phyloP scores from a whole-genome alignment of 352 stramenopile species.

The Pythium vanterpoolii region DNA sequence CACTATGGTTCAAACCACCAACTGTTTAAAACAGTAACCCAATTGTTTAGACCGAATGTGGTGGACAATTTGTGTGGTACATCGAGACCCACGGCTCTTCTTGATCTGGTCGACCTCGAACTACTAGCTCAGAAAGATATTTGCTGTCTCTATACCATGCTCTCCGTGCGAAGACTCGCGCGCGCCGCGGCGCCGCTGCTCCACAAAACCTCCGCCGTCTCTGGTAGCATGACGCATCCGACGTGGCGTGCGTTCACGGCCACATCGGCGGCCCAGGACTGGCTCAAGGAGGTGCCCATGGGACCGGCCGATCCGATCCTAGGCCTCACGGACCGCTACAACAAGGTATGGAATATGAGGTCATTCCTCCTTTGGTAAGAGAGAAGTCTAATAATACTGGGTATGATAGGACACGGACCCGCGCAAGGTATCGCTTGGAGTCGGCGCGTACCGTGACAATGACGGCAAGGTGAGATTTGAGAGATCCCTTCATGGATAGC shows the following conservation, averaged over 20 bases:
- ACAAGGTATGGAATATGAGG: conserved; percentile 88
- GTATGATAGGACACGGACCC: conserved; percentile 85
- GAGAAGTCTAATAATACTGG: too few species aligned
- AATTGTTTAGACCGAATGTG: neutral
- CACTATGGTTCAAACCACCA: neutral
- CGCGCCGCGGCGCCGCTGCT: conserved; percentile 18
- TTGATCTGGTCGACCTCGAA: conserved; percentile 3
- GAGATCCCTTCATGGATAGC: neutral
- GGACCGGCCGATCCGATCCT: conserved; percentile 96
- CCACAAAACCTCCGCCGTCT: conserved; percentile 15
- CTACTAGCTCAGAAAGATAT: conserved; percentile 2
- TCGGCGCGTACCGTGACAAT: conserved; percentile 98
- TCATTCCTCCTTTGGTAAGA: too few species aligned
- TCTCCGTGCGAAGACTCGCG: conserved; percentile 18
- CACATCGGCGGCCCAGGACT: conserved; percentile 39
- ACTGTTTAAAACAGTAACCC: neutral
- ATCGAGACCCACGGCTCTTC: too few species aligned
- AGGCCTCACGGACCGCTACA: conserved; percentile 91
- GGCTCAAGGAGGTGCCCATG: conserved; percentile 89
- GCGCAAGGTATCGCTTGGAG: conserved; percentile 96
- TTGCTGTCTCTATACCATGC: conserved; percentile 6
- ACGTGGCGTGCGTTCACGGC: conserved; percentile 45
- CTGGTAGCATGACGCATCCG: neutral
- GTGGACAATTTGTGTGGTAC: neutral
- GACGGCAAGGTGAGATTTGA: conserved; percentile 63